Evolutionary conservation across 768 basidiomycete species (phyloP).

Genomic region (Tulasnella sp.): DNA sequence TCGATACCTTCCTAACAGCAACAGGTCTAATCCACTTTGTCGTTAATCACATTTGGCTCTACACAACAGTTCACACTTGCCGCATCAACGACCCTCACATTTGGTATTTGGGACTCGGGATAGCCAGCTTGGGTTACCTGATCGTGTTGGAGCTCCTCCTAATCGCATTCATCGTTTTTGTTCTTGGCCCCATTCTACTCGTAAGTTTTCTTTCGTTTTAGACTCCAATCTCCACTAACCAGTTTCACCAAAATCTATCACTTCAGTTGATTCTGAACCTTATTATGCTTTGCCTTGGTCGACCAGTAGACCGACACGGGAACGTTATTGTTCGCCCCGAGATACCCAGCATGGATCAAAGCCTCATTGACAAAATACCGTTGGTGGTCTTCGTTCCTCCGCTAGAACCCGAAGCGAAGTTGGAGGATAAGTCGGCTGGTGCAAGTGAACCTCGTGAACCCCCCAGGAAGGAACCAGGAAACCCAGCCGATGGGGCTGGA

Average conservation of each 20-base stretch:
- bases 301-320: conserved; percentile 53
- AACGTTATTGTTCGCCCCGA: conserved; percentile 72
- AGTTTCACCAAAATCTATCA: not conserved
- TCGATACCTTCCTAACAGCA: conserved; percentile 38
- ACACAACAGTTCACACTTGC: conserved; percentile 70
- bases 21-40: conserved; percentile 79
- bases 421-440: conserved; percentile 40
- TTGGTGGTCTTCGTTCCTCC: conserved; percentile 69
- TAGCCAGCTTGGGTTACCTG: conserved; percentile 74
- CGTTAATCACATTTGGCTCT: conserved; percentile 72
- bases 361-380: conserved; percentile 72
- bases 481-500: no score
- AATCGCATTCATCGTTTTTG: conserved; percentile 70
- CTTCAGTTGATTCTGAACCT: conserved; percentile 55
- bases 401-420: not conserved
- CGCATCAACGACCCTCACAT: conserved; percentile 70
- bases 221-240: not conserved
- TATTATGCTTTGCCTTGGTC: conserved; percentile 69
- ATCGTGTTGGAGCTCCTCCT: conserved; percentile 67
- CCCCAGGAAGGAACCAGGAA: no score
- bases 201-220: conserved; percentile 54
- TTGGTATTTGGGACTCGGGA: conserved; percentile 83
- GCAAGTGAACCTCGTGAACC: conserved; percentile 34
- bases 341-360: conserved; percentile 65
- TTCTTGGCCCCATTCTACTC: conserved; percentile 72